phyloP scores from a whole-genome alignment of 1,139 yeast genomes.

The Candida glucosophila region DNA sequence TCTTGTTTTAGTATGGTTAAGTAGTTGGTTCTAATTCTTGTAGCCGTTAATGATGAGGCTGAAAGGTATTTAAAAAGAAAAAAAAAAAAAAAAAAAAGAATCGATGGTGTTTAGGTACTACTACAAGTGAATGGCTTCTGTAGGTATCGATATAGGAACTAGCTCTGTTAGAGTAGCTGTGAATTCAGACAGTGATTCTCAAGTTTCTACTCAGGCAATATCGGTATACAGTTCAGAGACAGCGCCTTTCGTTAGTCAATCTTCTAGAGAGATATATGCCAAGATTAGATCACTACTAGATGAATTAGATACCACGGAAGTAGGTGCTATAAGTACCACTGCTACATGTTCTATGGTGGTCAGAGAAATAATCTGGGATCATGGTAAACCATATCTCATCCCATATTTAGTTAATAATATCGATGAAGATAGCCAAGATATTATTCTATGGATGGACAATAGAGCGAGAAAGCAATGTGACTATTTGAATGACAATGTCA shows the following conservation, averaged over 20 bases:
- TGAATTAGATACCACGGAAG: constrained; percentile 9
- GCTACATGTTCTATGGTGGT: constrained; percentile 54
- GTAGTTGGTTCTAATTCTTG: too few relatives aligned
- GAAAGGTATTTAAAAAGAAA: too few relatives aligned
- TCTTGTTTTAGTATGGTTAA: too few relatives aligned
- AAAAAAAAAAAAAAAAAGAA: too few relatives aligned
- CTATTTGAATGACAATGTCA: constrained; percentile 17
- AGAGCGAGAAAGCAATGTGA: constrained; percentile 26
- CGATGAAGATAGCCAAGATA: constrained; percentile 20
- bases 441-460: constrained; percentile 57
- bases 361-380: constrained; percentile 4
- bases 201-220: constrained; percentile 8
- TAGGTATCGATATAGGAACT: constrained; percentile 52
- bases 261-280: constrained; percentile 27
- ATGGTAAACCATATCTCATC: too few relatives aligned
- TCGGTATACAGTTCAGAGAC: constrained; percentile 11
- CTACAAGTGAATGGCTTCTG: constrained; percentile 2
- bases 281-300: constrained; percentile 8
- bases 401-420: too few relatives aligned
- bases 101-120: too few relatives aligned
- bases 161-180: constrained; percentile 31
- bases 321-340: constrained; percentile 18
- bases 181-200: constrained; percentile 3
- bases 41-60: too few relatives aligned
- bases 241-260: constrained; percentile 27